Base-by-base conservation (phyloP, 495 filamentous ascomycete genomes). In the Tuber borchii region DNA sequence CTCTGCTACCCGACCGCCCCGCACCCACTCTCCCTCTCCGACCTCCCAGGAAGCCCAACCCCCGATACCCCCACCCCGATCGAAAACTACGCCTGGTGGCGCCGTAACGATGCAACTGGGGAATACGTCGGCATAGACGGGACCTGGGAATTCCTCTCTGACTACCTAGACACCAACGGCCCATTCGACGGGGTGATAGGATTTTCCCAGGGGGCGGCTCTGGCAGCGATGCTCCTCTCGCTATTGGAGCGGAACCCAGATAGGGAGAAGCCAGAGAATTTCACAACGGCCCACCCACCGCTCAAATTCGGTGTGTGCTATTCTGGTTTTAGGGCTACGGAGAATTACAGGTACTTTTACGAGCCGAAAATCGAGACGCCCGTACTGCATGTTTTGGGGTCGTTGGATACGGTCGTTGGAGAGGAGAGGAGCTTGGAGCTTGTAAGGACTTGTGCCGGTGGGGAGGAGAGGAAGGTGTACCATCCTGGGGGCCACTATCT, bases 401-500 rank as follows among this genome's bases (percentile, higher is more conserved):
- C 89, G 48, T 83, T 97, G 83, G 95, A 99, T 88, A 91, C 90
- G 42, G 92, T 98, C 16, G 95, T 99, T 34, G 91, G 92, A 56
- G 94, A 97, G 86, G 79, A 80, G 70, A 85, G 92, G 81, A 91
- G 88, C 83, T 83, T 87, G 81, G 86, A 85, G 73, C 83, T 98
- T 78, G 87, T 92, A 48, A 88, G 91, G 26, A 86, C 88, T 71
- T 97, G 92, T 84, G 87, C 83, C 72, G 89, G 89, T 20, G 88
- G 84, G 16, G 88, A 85, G 77, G 82, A 85, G 26, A 83, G 83
- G 71, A 90, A 94, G 45, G 88, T 97, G 56, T 90, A 88, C 79
- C 95, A 98, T 86, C 95, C 95, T 3, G 95, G 95, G 20, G 95
- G 95, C 0, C 95, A 99, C 84, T 97, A 95, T 82, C 86, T 99